These are phyloP conservation scores for Zygosaccharomyces pseudobailii DNA, from an alignment of 1,139 yeast species.

Conservation along the genomic window DNA sequence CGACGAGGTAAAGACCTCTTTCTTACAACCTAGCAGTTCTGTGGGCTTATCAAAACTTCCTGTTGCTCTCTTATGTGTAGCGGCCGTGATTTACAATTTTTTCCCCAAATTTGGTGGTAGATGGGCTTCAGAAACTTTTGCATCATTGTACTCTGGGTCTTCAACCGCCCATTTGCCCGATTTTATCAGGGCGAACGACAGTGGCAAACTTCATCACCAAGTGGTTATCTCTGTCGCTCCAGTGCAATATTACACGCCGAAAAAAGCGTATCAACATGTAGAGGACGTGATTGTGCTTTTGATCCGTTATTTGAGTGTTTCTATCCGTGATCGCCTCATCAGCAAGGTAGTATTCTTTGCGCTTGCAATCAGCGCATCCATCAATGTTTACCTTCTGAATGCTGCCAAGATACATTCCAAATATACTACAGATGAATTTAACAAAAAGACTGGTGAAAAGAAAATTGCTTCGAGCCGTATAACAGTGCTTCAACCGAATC, in stretches of 20 bases:
- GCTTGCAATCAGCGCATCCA: slow-evolving; percentile 69
- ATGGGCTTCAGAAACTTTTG: slow-evolving; percentile 56
- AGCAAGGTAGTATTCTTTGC: slow-evolving; percentile 73
- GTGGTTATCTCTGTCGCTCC: slow-evolving; percentile 65
- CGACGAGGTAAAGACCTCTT: slow-evolving; percentile 35
- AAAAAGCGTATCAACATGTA: slow-evolving; percentile 54
- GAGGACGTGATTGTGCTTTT: slow-evolving; percentile 59
- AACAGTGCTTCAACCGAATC: not conserved
- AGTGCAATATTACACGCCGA: slow-evolving; percentile 63
- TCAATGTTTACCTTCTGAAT: slow-evolving; percentile 78
- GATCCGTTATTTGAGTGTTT: slow-evolving; percentile 56
- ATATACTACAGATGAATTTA: slow-evolving; percentile 28
- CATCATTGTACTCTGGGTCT: slow-evolving; percentile 34
- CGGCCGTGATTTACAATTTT: slow-evolving; percentile 69
- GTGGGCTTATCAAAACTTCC: slow-evolving; percentile 61
- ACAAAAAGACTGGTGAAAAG: slow-evolving; percentile 18
- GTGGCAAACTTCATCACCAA: slow-evolving; percentile 17
- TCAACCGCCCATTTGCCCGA: slow-evolving; percentile 21
- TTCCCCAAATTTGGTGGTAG: slow-evolving; percentile 45
- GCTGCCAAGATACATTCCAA: slow-evolving; percentile 58
- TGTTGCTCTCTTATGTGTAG: slow-evolving; percentile 63
- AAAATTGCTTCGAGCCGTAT: not conserved
- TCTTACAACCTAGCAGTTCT: slow-evolving; percentile 36
- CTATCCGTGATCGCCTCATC: slow-evolving; percentile 78
- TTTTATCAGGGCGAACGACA: slow-evolving; percentile 19